Conservation (phyloP, 75 land plant genomes). For the Selaginella moellendorffii region DNA sequence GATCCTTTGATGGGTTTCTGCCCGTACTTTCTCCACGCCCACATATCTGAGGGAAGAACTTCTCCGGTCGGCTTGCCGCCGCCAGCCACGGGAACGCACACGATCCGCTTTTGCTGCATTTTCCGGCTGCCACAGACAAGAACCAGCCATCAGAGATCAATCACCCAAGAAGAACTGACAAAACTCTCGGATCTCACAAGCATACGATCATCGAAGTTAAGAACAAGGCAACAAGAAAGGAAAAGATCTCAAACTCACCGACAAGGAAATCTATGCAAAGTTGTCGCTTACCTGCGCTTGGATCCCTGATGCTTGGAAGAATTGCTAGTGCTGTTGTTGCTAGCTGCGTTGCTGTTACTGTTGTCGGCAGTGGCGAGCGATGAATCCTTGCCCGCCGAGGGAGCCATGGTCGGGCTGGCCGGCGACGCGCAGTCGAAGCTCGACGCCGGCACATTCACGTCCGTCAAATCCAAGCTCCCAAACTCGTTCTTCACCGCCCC, state of each 20-base stretch:
- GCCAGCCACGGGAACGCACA: neutral
- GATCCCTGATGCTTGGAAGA: neutral
- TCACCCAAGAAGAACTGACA: no score
- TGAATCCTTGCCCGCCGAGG: neutral
- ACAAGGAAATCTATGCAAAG: neutral
- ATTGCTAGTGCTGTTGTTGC: neutral
- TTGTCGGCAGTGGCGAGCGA: neutral
- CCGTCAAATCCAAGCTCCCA: no score
- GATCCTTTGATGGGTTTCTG: no score
- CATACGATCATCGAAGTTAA: no score
- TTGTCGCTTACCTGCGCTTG: neutral
- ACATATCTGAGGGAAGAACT: neutral
- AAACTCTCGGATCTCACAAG: no score
- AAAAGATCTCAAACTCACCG: neutral
- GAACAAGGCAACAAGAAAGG: neutral
- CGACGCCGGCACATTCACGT: neutral
- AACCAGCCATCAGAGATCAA: no score
- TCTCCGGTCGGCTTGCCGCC: neutral
- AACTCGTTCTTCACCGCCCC: no score
- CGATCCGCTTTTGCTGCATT: neutral
- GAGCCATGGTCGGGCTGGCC: neutral
- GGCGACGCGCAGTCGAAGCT: neutral
- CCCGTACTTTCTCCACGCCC: neutral
- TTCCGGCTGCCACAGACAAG: slow-evolving; percentile 4
- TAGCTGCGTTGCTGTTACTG: neutral